Evolutionary conservation across 805 yeast genomes (phyloP), one percentile per base, ranked within the genome.

Genomic region (Ogataea glucozyma): DNA sequence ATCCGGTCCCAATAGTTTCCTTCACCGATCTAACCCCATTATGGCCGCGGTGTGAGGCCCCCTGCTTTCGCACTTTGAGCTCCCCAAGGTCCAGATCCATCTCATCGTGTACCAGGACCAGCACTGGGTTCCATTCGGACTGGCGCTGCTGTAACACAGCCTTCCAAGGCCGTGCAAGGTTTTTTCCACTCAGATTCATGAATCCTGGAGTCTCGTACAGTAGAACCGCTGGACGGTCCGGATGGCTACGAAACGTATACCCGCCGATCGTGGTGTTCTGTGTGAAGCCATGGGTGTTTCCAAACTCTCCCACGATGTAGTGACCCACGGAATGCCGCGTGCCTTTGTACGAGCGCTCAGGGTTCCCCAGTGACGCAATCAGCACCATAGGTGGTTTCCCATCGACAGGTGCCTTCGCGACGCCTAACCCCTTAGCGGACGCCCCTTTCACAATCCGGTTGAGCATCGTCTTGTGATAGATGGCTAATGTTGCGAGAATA

Each of bases 241-340:
- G 46, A 26, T 55, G 48, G 23, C 47, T 16, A 32, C 53, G 40
- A 44, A 58, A 53, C 9, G 46, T 54, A 50, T 60, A 53, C 34
- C 50, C 49, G 19, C 64, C 65, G 26, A 50, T 18, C 14, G 22
- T 24, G 24, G 45, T 44, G 16, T 32, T 46, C 8, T 49, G 43
- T 16, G 49, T 31, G 31, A 50, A 53, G 39, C 58, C 45, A 48
- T 54, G 31, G 41, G 53, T 32, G 44, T 38, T 30, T 18, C 53
- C 44, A 19, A 46, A 40, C 29, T 52, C 32, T 26, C 81, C 68
- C 27, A 81, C 64, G 26, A 80, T 58, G 37, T 72, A 58, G 48
- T 85, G 86, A 1, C 96, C 97, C 0, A 82, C 87, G 46, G 83
- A 87, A 57, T 88, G 97, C 26, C 95, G 68, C 0, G 95, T 85